Conservation (phyloP, 2,329 filamentous ascomycete genomes). For the Neopestalotiopsis sp. region DNA sequence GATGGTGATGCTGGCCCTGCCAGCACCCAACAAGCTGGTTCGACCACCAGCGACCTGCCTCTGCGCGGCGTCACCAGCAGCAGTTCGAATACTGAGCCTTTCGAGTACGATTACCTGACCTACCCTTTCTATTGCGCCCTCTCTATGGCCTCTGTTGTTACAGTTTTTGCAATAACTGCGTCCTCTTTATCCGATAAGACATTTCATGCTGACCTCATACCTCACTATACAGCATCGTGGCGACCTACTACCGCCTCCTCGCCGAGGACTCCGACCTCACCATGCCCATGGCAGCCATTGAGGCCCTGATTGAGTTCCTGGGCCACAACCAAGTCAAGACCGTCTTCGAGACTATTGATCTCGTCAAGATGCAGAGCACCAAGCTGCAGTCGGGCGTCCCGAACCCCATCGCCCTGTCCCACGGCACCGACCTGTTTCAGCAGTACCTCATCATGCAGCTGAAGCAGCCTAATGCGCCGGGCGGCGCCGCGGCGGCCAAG, state of each 20-base stretch:
- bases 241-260: conserved; percentile 59
- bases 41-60: conserved; percentile 16
- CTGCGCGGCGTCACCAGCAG: conserved; percentile 18
- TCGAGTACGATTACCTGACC: conserved; percentile 17
- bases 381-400: conserved; percentile 78
- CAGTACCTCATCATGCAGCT: conserved; percentile 85
- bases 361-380: conserved; percentile 77
- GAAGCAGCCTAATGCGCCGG: conserved; percentile 54
- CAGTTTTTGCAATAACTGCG: neutral
- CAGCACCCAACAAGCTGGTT: neutral
- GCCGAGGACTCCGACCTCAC: conserved; percentile 80
- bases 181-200: neutral
- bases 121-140: neutral
- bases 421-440: conserved; percentile 94
- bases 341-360: conserved; percentile 90
- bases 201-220: neutral
- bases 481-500: neutral
- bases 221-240: conserved; percentile 52
- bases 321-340: conserved; percentile 81
- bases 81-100: conserved; percentile 19
- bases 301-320: conserved; percentile 86
- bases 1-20: neutral
- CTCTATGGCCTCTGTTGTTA: neutral
- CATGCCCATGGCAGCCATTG: conserved; percentile 94
- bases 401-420: conserved; percentile 90